Evolutionary conservation across 345 rosid genomes (phyloP).

Genomic region (Hibiscus tridactylites): DNA sequence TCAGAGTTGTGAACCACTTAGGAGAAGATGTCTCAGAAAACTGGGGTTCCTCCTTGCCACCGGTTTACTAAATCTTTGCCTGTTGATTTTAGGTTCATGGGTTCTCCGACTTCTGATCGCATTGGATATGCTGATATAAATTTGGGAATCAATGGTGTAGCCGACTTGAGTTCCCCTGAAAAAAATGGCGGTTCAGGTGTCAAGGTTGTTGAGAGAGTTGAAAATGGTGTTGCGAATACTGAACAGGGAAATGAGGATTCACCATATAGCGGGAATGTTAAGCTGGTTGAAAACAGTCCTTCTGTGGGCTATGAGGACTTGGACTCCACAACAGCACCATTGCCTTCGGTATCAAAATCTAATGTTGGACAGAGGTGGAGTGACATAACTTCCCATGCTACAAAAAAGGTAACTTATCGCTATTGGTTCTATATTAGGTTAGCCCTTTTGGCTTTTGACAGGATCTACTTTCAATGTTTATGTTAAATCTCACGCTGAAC

Average conservation of each 20-base stretch:
- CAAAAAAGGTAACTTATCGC: constrained; percentile 56
- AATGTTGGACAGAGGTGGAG: constrained; percentile 58
- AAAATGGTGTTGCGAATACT: constrained; percentile 20
- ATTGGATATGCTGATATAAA: constrained; percentile 23
- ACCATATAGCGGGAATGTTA: constrained; percentile 46
- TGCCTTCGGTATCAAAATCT: constrained; percentile 43
- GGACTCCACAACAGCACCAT: constrained; percentile 34
- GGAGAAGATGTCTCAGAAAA: constrained; percentile 47
- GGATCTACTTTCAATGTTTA: background rate
- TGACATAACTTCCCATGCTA: constrained; percentile 56
- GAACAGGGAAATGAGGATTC: constrained; percentile 56
- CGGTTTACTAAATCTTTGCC: constrained; percentile 69
- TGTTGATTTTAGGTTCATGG: constrained; percentile 47
- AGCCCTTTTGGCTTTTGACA: background rate
- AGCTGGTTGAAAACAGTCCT: constrained; percentile 44
- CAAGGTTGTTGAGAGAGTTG: constrained; percentile 30
- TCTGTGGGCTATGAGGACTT: constrained; percentile 34
- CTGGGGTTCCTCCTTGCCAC: constrained; percentile 39
- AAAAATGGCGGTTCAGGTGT: constrained; percentile 31
- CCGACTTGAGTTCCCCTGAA: constrained; percentile 31
- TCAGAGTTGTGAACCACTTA: constrained; percentile 18
- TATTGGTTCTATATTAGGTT: background rate
- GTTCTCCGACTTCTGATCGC: constrained; percentile 38
- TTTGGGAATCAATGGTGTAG: constrained; percentile 10
- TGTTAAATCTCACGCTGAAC: background rate